Base-by-base conservation (phyloP, 2,329 filamentous ascomycete genomes). In the Neodidymelliopsis sp. region DNA sequence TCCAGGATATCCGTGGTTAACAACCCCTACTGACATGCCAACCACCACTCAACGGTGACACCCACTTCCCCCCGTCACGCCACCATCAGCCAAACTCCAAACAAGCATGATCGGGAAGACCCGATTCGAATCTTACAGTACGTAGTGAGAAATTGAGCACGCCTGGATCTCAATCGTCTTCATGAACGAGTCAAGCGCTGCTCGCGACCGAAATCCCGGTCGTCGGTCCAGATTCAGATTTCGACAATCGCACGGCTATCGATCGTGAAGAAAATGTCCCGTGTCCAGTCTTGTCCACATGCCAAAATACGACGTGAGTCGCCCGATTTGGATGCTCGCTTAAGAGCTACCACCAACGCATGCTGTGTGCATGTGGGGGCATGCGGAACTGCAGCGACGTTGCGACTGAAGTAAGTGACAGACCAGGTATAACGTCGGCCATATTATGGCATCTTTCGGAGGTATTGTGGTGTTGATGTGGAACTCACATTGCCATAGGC, bases 141-240 rank as follows among this genome's bases (percentile, higher is more conserved):
- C 15, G 20, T 8, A 19, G 18, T 11, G 12, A 8, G 12, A 22
- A 12, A 6, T 6, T 6, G 16, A 28, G 22, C 11, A 7, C 16
- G 15, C 15, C 24, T 34, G 12, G 25, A 22, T 41, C 30, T 30
- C 24, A 24, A 41, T 23, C n/a, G n/a, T n/a, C 16, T 34, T 31
- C 33, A 8, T 36, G 28, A 53, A 24, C 27, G 22, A 34, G 18
- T 36, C 43, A 44, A 39, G 45, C 45, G 51, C 41, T 37, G 37
- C 24, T 42, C 46, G 33, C 41, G 41, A 50, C 51, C 51, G 37
- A 12, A 36, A 47, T 34, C 51, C 51, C 30, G 51, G 51, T 54
- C 42, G 22, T 22, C 29, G 51, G 51, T 47, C 51, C 40, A 54
- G 51, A 43, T 46, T 50, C 46, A 41, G 45, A 53, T 45, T 52